Base-by-base conservation (phyloP, 2,329 filamentous ascomycete genomes). In the Fusarium sp. region DNA sequence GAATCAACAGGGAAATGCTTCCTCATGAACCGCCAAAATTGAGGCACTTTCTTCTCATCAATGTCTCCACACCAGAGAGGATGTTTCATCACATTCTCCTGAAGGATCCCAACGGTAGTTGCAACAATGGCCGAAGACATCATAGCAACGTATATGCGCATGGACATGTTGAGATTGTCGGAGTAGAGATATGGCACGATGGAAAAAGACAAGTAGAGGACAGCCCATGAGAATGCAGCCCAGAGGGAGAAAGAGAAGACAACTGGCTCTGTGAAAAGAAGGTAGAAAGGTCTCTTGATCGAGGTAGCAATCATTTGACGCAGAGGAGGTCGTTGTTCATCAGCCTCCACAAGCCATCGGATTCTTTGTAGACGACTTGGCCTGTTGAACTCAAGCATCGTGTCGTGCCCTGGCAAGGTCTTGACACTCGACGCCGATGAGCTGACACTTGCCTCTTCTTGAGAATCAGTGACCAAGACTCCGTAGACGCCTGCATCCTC, bases 191-290 rank as follows among this genome's bases (percentile, higher is more conserved):
- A 84, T 0, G 94, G 92, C 7, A 97, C 87, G 2, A 92, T 91
- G 15, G 88, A 88, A 71, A 97, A 95, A 14, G 91, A 93, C 19
- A 97, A 82, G 77, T 97, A 97, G 0, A 97, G 86, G 0, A 97
- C 87, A 0, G 91, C 93, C 94, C 94, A 97, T 20, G 90, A 90
- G 77, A 97, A 97, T 1, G 92, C 86, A 1, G 94, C 90, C 94
- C 94, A 97, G 1, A 97, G 83, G 1, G 91, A 93, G 81, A 97
- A 97, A 81, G 88, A 93, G 79, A 94, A 93, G 15, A 94, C 91
- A 11, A 93, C 89, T 0, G 91, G 90, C 70, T 94, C 92, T 0
- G 91, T 94, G 68, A 90, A 80, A 17, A 94, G 86, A 2, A 94
- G 84, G 72, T 90, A 88, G 76, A 97, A 96, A 0, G 94, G 94